Percentiles rank a stretch among this genome's conserved stretches.
Conservation (phyloP, 2,329 filamentous ascomycete genomes). For the Aspergillus pseudoglaucus region DNA sequence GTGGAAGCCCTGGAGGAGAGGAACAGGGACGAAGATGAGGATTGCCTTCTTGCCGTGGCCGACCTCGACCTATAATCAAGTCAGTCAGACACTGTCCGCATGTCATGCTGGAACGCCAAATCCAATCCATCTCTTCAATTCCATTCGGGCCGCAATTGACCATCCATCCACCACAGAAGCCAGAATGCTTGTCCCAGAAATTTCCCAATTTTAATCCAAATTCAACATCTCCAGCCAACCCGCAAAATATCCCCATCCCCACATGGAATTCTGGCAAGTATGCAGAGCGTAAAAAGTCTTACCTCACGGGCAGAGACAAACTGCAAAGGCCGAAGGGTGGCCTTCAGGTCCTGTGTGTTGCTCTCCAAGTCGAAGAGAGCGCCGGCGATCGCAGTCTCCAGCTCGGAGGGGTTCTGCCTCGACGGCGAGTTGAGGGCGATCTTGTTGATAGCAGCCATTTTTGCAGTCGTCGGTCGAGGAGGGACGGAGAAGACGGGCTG, state of each 20-base stretch:
- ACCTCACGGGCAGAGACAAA: conserved; percentile 99
- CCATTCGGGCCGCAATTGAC: too few relatives aligned
- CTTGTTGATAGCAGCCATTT: conserved; percentile 86
- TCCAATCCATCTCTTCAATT: too few relatives aligned
- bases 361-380: conserved; percentile 98
- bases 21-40: conserved; percentile 99
- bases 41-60: conserved; percentile 99
- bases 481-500: conserved; percentile 27
- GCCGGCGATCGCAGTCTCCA: conserved; percentile 93
- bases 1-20: conserved; percentile 97
- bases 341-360: conserved; percentile 98
- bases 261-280: conserved; percentile 59
- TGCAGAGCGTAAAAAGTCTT: conserved; percentile 45
- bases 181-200: too few relatives aligned
- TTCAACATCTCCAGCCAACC: background rate
- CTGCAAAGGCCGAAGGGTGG: conserved; percentile 92
- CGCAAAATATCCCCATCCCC: background rate
- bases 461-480: conserved; percentile 41
- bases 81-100: background rate
- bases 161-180: too few relatives aligned
- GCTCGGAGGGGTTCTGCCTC: conserved; percentile 91
- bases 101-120: too few relatives aligned
- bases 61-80: conserved; percentile 79
- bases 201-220: background rate
- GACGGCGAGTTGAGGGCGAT: conserved; percentile 96